Conservation (phyloP, 2,329 filamentous ascomycete species). For the Biscogniauxia mediterranea region DNA sequence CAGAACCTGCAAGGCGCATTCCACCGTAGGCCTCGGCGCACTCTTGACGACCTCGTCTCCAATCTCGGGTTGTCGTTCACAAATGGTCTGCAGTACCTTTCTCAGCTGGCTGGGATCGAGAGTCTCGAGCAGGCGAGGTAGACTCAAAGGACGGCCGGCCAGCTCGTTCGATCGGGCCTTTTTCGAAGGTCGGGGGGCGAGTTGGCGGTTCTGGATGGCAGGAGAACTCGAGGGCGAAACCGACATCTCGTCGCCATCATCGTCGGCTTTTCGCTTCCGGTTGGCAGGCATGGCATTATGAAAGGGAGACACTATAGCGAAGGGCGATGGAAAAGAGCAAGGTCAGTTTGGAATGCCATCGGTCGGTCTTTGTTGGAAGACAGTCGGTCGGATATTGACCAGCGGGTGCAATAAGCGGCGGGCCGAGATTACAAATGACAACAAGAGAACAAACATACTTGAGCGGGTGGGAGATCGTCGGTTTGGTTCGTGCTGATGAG, state of each 20-base stretch:
- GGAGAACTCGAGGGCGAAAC: conserved; percentile 84
- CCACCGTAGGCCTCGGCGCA: conserved; percentile 83
- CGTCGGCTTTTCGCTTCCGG: conserved; percentile 84
- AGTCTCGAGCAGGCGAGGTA: conserved; percentile 84
- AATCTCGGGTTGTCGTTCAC: conserved; percentile 83
- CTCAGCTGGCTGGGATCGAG: conserved; percentile 83
- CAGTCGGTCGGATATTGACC: neutral
- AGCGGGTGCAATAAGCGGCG: neutral
- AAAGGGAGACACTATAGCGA: conserved; percentile 45
- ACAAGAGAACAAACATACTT: conserved; percentile 42
- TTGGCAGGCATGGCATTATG: conserved; percentile 51
- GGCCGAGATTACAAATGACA: conserved; percentile 4
- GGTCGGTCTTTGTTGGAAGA: too few relatives aligned
- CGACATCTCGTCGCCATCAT: conserved; percentile 86
- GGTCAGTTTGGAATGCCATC: too few relatives aligned
- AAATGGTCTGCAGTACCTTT: conserved; percentile 84
- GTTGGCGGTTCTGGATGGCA: conserved; percentile 65
- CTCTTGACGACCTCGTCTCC: conserved; percentile 78
- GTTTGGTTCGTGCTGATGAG: conserved; percentile 56
- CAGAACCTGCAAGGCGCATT: conserved; percentile 76
- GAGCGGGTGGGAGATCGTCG: conserved; percentile 55
- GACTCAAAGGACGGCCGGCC: conserved; percentile 51
- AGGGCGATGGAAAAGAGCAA: neutral
- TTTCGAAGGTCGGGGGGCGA: conserved; percentile 62
- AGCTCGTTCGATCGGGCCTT: conserved; percentile 65